These are phyloP conservation scores for Asterella californica DNA, from an alignment of 225 moss, liverwort and hornwort species.

Conservation along the genomic window DNA sequence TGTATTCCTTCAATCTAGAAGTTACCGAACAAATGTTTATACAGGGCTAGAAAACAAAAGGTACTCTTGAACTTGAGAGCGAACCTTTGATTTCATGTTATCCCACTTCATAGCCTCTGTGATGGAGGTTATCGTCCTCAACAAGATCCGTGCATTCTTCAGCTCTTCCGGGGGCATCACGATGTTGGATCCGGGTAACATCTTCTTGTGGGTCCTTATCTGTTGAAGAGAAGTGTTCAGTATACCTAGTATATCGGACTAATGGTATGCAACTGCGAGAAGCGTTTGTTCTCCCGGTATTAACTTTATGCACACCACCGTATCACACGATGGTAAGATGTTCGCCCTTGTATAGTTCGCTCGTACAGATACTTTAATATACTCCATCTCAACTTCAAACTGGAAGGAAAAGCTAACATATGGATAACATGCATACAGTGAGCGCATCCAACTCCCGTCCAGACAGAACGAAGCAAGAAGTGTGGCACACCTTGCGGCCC, in stretches of 20 bases:
- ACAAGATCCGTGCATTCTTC: conserved; percentile 35
- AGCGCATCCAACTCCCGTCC: background rate
- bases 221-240: conserved; percentile 17
- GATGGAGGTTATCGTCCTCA: conserved; percentile 60
- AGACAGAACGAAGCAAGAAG: background rate
- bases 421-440: background rate
- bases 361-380: background rate
- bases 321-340: background rate
- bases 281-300: background rate
- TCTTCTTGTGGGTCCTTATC: conserved; percentile 65
- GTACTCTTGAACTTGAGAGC: background rate
- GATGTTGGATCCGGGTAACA: conserved; percentile 38
- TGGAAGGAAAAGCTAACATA: background rate
- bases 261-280: background rate
- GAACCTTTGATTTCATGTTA: conserved; percentile 62
- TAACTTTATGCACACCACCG: background rate
- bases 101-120: conserved; percentile 88
- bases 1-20: too few species aligned
- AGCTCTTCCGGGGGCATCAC: conserved; percentile 43
- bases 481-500: conserved; percentile 49
- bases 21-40: too few species aligned
- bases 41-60: background rate
- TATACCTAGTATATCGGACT: background rate
- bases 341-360: background rate
- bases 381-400: background rate